phyloP scores from a whole-genome alignment of 2,329 filamentous ascomycete genomes.

The Stachybotrys chlorohalonatus region DNA sequence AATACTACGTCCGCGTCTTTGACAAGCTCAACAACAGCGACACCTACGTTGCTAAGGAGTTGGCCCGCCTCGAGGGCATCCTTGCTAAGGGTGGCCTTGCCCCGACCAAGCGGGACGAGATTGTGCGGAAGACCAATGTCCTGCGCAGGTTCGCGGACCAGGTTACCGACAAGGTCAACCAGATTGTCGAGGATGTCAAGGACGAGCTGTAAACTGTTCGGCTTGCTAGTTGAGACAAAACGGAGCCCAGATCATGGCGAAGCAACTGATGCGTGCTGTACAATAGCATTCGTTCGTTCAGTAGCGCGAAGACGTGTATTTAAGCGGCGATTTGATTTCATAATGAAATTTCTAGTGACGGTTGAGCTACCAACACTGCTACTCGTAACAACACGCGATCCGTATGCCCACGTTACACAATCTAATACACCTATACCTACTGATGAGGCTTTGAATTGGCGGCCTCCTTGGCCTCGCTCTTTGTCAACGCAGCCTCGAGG shows the following conservation, averaged over 20 bases:
- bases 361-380: too few relatives aligned
- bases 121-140: constrained; percentile 81
- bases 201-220: constrained; percentile 23
- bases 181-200: constrained; percentile 47
- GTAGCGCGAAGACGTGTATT: neutral
- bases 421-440: neutral
- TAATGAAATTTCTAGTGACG: neutral
- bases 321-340: neutral
- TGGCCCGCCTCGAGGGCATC: constrained; percentile 68
- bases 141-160: constrained; percentile 65
- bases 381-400: too few relatives aligned
- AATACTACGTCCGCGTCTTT: constrained; percentile 91
- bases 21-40: constrained; percentile 74
- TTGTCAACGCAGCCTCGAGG: constrained; percentile 64
- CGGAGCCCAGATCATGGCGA: neutral
- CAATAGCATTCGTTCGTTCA: neutral
- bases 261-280: neutral
- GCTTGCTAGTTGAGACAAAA: constrained; percentile 2
- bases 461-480: constrained; percentile 38
- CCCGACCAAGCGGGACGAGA: constrained; percentile 78
- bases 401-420: too few relatives aligned
- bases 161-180: constrained; percentile 38
- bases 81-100: constrained; percentile 80
- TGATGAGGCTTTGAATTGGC: neutral
- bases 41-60: constrained; percentile 77